Base-by-base conservation (phyloP, 805 yeast species). In the Hanseniaspora mollemarum region DNA sequence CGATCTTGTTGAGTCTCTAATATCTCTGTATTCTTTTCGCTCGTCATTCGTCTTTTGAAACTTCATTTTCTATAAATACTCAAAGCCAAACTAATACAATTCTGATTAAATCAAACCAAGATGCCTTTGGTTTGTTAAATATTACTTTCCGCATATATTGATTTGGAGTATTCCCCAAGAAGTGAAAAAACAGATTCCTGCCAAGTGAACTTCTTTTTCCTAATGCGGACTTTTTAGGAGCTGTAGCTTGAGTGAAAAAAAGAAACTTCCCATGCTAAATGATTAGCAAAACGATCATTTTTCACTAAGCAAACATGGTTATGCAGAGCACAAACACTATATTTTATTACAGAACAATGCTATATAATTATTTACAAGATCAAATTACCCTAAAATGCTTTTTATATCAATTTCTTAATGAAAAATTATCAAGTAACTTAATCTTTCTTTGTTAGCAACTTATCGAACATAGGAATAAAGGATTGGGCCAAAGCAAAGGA, bases 401-500 rank as follows among this genome's bases (percentile, higher is more conserved):
- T 13, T 54, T 49, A 41, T 40, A 31, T 52, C 49, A 45, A 16
- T 44, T 45, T 9, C 9, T 24, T 15, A 39, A 12, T 36, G 19
- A 8, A 36, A 36, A 36, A 10, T 16, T 22, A 12, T 22, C 5
- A 22, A n/a, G n/a, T 4, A 15, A 15, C 1, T 37, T 43, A 35
- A 22, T 43, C 43, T 37, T 51, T 39, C 26, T 53, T 49, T 15
- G 38, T 19, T 32, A 86, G 67, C 53, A 82, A 58, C 58, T 78
- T 78, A 67, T 92, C 98, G 61, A 88, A 87, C 54, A 94, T 94
- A 54, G 98, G 98, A 59, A 92, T 92, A 72, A 92, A 78, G 37
- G 95, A 76, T 72, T 90, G 98, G 40, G 98, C 98, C 67, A 90
- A 71, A 9, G 98, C 98, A 64, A 90, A 90, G n/a, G 95, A 86